Conservation (phyloP, 192 early-diverging fungal genomes). For the Martensiomyces pterosporus region DNA sequence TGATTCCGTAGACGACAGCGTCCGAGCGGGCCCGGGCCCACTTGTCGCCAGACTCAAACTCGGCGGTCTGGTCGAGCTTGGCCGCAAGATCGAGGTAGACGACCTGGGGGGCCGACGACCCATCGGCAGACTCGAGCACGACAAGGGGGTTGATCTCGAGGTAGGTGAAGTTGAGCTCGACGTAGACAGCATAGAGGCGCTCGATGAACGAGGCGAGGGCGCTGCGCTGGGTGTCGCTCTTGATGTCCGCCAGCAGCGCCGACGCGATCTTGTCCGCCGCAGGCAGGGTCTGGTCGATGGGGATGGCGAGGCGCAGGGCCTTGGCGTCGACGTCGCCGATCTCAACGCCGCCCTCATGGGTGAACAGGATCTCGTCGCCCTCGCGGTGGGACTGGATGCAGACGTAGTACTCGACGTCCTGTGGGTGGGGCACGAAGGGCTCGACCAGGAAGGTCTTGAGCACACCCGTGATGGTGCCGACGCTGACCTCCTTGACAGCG, state of each 20-base stretch:
- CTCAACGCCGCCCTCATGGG: conserved; percentile 98
- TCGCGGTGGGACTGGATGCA: conserved; percentile 94
- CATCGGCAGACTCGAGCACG: conserved; percentile 66
- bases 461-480: conserved; percentile 77
- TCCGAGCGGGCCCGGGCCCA: conserved; percentile 84
- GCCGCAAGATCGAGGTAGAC: conserved; percentile 95
- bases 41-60: conserved; percentile 93
- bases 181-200: conserved; percentile 91
- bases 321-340: conserved; percentile 98
- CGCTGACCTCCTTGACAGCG: conserved; percentile 81
- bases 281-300: conserved; percentile 76
- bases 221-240: conserved; percentile 56
- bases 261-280: conserved; percentile 59
- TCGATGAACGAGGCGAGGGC: conserved; percentile 88
- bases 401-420: conserved; percentile 93
- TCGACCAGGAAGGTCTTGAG: conserved; percentile 95
- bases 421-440: conserved; percentile 88
- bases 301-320: conserved; percentile 80
- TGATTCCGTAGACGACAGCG: conserved; percentile 51
- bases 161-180: conserved; percentile 97
- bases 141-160: conserved; percentile 99
- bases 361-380: conserved; percentile 95
- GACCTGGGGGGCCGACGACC: conserved; percentile 61
- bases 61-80: conserved; percentile 97
- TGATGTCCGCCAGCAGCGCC: conserved; percentile 66